Evolutionary conservation across 192 early-diverging fungal genomes (phyloP).

Genomic region (Gamsiella multidivaricata): DNA sequence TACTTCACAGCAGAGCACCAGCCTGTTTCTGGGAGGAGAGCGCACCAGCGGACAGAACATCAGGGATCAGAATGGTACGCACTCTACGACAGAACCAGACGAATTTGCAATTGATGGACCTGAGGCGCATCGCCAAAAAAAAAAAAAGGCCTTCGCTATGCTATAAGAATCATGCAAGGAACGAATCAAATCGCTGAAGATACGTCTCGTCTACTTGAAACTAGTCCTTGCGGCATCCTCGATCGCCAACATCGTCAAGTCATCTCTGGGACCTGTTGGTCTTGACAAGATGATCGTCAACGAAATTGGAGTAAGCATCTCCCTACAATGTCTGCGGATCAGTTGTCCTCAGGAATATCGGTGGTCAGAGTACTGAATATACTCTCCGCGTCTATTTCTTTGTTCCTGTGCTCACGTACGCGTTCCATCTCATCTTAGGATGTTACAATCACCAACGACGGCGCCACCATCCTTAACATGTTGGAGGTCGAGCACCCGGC

Average conservation of each 20-base stretch:
- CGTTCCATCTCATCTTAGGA: constrained; percentile 69
- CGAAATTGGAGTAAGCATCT: constrained; percentile 90
- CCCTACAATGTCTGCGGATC: not conserved
- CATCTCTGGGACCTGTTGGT: constrained; percentile 96
- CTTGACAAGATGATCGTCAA: constrained; percentile 99
- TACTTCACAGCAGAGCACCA: constrained; percentile 55
- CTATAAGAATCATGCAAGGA: too few species aligned
- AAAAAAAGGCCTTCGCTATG: too few species aligned
- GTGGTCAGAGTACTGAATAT: too few species aligned
- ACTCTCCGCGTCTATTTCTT: not conserved
- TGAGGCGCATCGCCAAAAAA: not conserved
- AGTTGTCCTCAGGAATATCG: too few species aligned
- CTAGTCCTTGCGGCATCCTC: constrained; percentile 94
- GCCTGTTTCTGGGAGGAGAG: constrained; percentile 87
- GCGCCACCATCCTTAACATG: constrained; percentile 96
- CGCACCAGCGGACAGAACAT: constrained; percentile 93
- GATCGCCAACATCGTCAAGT: constrained; percentile 98
- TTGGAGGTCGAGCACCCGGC: constrained; percentile 99
- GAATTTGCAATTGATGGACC: not conserved
- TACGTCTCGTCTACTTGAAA: constrained; percentile 23
- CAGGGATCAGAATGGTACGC: constrained; percentile 93
- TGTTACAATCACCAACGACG: constrained; percentile 99
- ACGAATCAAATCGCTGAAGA: too few species aligned
- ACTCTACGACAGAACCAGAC: not conserved
- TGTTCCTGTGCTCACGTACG: not conserved